Evolutionary conservation across 106 monocot species (phyloP), one percentile per base, ranked within the genome.

Genomic region (Allium sativum): DNA sequence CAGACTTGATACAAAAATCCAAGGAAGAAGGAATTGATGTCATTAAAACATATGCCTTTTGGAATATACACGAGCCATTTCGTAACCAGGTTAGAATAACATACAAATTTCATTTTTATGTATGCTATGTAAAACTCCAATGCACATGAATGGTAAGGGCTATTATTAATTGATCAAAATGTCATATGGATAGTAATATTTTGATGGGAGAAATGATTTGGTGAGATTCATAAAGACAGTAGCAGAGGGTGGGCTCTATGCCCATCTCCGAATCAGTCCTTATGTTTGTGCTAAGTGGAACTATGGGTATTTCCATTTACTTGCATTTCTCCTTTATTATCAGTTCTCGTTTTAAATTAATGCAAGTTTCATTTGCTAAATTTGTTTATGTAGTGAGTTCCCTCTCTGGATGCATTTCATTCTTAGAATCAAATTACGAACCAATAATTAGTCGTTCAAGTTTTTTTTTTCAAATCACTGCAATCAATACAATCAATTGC

Each of bases 231-330:
- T 96, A 20, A 96, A 91, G 79, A 67, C 74, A 5, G 82, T 88
- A 10, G 87, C 84, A 0, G 77, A 82, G 40, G 87, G 91, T 14
- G 96, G 96, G 20, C 90, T 96, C 55, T 91, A 73, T 45, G 84
- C 79, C 21, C 84, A 96, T 61, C 87, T 96, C 12, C 76, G 91
- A 1, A 96, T 96, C 40, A 90, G 96, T 1, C 96, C 96, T 9
- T 96, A 96, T 21, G 96, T 70, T 58, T 90, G 96, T 43, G 90
- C 96, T 16, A 90, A 96, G 40, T 96, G 96, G 96, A 96, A 96
- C 56, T 96, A 91, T 52, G 96, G 96, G 96, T 88, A 45, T 9
- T 53, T 2, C 15, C 12, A 48, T 48, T 48, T 48, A 48, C 31
- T 31, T 48, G 48, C 48, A 15, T 48, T 15, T 48, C 48, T 15